Evolutionary conservation across 2,329 filamentous ascomycete genomes (phyloP).

Genomic region (Chaetomiaceae sp.): DNA sequence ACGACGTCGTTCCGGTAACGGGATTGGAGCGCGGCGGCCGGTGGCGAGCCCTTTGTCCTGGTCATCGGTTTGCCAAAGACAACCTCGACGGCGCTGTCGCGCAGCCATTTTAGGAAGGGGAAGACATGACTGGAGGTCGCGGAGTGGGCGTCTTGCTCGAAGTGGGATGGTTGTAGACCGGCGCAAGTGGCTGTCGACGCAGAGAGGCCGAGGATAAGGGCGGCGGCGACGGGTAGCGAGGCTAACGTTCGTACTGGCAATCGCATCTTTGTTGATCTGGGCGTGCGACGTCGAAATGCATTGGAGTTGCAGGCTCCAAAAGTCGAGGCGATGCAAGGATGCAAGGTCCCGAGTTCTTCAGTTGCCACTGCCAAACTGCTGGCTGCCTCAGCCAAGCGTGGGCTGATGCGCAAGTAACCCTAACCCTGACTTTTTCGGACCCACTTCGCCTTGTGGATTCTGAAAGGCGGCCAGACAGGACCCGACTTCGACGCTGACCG

Average conservation of each 20-base stretch:
- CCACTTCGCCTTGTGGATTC: no score
- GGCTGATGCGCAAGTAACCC: no score
- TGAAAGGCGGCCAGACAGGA: no score
- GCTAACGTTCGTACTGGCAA: slow-evolving; percentile 8
- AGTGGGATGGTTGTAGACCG: slow-evolving; percentile 15
- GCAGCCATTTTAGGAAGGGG: slow-evolving; percentile 47
- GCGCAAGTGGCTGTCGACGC: slow-evolving; percentile 16
- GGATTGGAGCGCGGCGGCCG: slow-evolving; percentile 29
- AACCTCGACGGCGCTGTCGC: slow-evolving; percentile 46
- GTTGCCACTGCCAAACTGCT: no score
- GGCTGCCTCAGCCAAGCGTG: no score
- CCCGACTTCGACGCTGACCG: no score
- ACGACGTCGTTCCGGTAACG: slow-evolving; percentile 78
- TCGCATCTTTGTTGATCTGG: slow-evolving; percentile 23
- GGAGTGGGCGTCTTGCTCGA: slow-evolving; percentile 16
- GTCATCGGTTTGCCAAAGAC: slow-evolving; percentile 45
- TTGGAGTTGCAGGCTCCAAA: background rate
- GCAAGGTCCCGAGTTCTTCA: no score
- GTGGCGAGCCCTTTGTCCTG: slow-evolving; percentile 27
- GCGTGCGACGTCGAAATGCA: slow-evolving; percentile 4
- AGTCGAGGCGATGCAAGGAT: no score
- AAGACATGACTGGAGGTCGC: slow-evolving; percentile 33
- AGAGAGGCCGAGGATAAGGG: slow-evolving; percentile 13
- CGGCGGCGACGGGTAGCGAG: slow-evolving; percentile 15
- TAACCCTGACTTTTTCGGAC: no score